These are phyloP conservation scores for Anastatica hierochuntica DNA, from an alignment of 345 rosid genomes.

Conservation along the genomic window DNA sequence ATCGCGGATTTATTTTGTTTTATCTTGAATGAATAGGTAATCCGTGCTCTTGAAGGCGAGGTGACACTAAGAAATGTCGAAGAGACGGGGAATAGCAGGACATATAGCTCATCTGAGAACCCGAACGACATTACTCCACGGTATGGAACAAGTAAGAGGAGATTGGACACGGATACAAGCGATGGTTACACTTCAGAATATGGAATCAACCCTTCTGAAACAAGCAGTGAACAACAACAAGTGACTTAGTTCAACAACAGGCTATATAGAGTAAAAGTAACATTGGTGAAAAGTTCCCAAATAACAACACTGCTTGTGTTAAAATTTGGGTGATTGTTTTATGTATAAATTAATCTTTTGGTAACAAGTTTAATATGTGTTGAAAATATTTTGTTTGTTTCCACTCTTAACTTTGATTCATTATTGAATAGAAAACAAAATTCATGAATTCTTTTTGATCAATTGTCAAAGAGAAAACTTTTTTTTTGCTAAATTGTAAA, in stretches of 20 bases:
- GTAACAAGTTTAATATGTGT: too few species aligned
- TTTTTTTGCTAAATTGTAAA: too few species aligned
- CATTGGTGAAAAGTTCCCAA: too few species aligned
- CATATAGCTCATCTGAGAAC: constrained; percentile 34
- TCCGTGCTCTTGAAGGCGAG: constrained; percentile 57
- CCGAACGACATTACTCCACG: constrained; percentile 26
- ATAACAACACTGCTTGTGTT: too few species aligned
- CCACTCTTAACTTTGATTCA: too few species aligned
- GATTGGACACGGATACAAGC: constrained; percentile 30
- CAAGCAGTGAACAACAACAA: constrained; percentile 36
- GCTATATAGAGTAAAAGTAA: not conserved
- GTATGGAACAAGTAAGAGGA: constrained; percentile 27
- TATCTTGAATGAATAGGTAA: constrained; percentile 35
- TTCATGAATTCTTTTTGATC: too few species aligned
- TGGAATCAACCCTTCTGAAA: constrained; percentile 44
- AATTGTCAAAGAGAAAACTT: too few species aligned
- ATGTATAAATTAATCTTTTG: too few species aligned
- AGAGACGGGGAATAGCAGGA: constrained; percentile 29
- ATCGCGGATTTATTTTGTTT: not conserved
- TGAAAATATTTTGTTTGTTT: too few species aligned
- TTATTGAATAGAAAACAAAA: too few species aligned
- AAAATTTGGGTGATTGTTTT: too few species aligned
- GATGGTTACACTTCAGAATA: constrained; percentile 44
- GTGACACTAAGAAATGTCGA: constrained; percentile 40
- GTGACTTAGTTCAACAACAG: not conserved